A percentile compares a stretch with the other conserved stretches of the same genome.
Evolutionary conservation across 805 yeast species (phyloP).

Genomic region (Saturnispora ahearnii): DNA sequence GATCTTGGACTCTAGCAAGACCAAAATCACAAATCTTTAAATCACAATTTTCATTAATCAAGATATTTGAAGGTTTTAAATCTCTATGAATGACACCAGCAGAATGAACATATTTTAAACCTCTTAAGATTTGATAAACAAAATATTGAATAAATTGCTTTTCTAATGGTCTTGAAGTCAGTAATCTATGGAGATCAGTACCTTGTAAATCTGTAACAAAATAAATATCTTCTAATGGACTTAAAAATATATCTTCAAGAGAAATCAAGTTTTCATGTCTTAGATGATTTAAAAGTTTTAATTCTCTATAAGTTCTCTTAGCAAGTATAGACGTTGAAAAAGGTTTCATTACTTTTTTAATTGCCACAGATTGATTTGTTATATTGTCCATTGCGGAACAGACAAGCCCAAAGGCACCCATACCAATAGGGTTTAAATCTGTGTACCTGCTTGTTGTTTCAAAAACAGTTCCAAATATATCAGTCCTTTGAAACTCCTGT

Average conservation of each 20-base stretch:
- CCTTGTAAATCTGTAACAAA: slow-evolving; percentile 97
- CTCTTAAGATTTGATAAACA: slow-evolving; percentile 89
- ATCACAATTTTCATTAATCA: slow-evolving; percentile 64
- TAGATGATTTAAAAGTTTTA: slow-evolving; percentile 84
- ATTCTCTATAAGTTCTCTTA: slow-evolving; percentile 92
- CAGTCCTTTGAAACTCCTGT: slow-evolving; percentile 56
- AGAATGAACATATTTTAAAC: slow-evolving; percentile 87
- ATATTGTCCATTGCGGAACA: slow-evolving; percentile 92
- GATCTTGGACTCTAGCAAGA: slow-evolving; percentile 48
- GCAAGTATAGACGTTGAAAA: slow-evolving; percentile 91
- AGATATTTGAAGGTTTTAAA: slow-evolving; percentile 65
- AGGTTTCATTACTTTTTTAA: slow-evolving; percentile 96
- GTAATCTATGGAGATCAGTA: slow-evolving; percentile 84
- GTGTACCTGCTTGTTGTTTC: slow-evolving; percentile 86
- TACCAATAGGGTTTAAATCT: slow-evolving; percentile 94
- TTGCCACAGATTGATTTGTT: slow-evolving; percentile 90
- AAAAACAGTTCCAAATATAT: slow-evolving; percentile 90
- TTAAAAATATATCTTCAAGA: slow-evolving; percentile 84
- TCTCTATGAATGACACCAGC: slow-evolving; percentile 94
- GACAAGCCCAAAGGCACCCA: slow-evolving; percentile 99
- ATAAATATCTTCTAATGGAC: slow-evolving; percentile 91
- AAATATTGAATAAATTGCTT: slow-evolving; percentile 96
- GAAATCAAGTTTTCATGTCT: slow-evolving; percentile 93
- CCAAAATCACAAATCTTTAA: slow-evolving; percentile 80
- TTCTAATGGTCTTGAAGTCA: slow-evolving; percentile 89